Evolutionary conservation across 2,329 filamentous ascomycete species (phyloP).

Genomic region (Tolypocladium amazonense): DNA sequence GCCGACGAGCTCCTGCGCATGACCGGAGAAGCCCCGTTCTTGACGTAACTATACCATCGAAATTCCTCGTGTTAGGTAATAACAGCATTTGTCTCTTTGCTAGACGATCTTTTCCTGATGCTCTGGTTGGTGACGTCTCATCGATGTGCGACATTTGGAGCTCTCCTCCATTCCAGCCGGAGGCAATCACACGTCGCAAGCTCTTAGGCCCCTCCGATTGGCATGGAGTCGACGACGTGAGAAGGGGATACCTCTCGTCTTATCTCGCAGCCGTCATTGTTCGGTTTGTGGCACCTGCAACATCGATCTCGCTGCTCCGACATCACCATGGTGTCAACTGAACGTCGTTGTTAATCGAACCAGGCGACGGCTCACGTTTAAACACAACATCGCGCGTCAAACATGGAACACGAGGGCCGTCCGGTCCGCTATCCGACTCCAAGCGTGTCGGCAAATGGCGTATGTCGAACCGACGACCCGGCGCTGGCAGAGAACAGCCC

Average conservation of each 20-base stretch:
- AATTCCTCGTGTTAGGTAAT: background rate
- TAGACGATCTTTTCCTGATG: background rate
- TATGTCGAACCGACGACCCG: constrained; percentile 3
- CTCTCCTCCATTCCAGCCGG: background rate
- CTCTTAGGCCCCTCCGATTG: background rate
- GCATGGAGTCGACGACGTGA: background rate
- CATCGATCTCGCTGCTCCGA: background rate
- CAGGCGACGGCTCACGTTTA: background rate
- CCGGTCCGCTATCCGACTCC: constrained; percentile 3
- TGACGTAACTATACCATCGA: background rate
- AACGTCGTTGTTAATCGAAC: background rate
- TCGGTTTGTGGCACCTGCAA: background rate
- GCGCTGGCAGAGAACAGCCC: constrained; percentile 5
- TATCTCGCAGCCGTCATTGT: background rate
- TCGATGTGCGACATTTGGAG: background rate
- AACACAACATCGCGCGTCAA: background rate
- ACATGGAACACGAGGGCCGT: constrained; percentile 6
- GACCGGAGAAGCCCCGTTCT: background rate
- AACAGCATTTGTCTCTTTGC: background rate
- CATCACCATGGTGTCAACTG: background rate
- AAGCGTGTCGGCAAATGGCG: constrained; percentile 2
- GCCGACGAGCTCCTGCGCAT: background rate
- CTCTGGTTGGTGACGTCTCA: background rate
- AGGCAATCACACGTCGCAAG: background rate
- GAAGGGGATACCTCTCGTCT: background rate